Conservation (phyloP, 352 stramenopile genomes). For the Phytophthora constricta region DNA sequence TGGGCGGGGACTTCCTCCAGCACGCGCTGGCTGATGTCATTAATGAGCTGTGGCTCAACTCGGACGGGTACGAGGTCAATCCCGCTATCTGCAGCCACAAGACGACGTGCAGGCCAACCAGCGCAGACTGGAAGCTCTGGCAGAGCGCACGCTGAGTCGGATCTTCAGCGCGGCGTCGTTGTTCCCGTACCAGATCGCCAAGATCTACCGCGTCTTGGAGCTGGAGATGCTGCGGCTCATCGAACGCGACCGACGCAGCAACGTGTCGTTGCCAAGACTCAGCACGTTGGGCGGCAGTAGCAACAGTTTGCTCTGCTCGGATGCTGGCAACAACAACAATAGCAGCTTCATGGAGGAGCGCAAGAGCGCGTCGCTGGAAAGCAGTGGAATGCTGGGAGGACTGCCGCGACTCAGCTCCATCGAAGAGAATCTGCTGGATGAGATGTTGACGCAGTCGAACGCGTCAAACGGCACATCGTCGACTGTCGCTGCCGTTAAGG, state of each 20-base stretch:
- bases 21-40: slow-evolving; percentile 60
- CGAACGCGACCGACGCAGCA: slow-evolving; percentile 62
- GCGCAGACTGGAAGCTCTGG: slow-evolving; percentile 55
- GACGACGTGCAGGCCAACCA: slow-evolving; percentile 65
- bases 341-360: slow-evolving; percentile 43
- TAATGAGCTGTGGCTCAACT: slow-evolving; percentile 52
- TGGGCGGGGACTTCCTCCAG: slow-evolving; percentile 73
- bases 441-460: slow-evolving; percentile 38
- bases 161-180: slow-evolving; percentile 57
- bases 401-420: slow-evolving; percentile 63
- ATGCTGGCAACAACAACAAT: slow-evolving; percentile 34
- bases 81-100: slow-evolving; percentile 46
- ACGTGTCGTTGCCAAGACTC: slow-evolving; percentile 51
- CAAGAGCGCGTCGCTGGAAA: slow-evolving; percentile 42
- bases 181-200: slow-evolving; percentile 81
- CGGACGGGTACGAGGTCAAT: slow-evolving; percentile 73
- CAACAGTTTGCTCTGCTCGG: slow-evolving; percentile 28
- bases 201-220: slow-evolving; percentile 79
- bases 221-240: slow-evolving; percentile 77
- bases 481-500: slow-evolving; percentile 41
- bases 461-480: slow-evolving; percentile 28
- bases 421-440: slow-evolving; percentile 50
- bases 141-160: slow-evolving; percentile 52
- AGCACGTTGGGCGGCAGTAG: slow-evolving; percentile 59
- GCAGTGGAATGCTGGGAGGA: slow-evolving; percentile 34